Base-by-base conservation (phyloP, 2,329 filamentous ascomycete genomes). In the Xylaria polymorpha region DNA sequence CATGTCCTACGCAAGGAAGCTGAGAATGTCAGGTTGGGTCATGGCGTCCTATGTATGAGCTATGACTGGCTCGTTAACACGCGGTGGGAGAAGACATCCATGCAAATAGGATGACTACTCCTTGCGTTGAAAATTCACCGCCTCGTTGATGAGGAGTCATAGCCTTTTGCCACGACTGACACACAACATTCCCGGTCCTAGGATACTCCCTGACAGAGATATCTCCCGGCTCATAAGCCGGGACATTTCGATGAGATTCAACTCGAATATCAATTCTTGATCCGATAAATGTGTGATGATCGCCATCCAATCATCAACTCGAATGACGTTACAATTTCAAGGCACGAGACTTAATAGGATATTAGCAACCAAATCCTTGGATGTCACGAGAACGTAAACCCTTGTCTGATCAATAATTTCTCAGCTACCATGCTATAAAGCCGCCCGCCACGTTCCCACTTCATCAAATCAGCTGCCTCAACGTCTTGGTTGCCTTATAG, bases 111-210 rank as follows among this genome's bases (percentile, higher is more conserved):
- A 62, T 20, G 7, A 8, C 32, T 20, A 41, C 7, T 44, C 14
- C 25, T 29, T n/a, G 39, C 22, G n/a, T 64, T 15, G n/a, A 50
- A 41, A 2, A 15, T 9, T 68, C 66, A 68, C 66, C 66, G 66
- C 66, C 35, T 64, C 39, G 3, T 57, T 41, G n/a, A 51, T n/a
- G 25, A 22, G 22, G 41, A 39, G 35, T 39, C 46, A 20, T 44
- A 6, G 6, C 12, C 20, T 50, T 10, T 56, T 15, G 65, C 65
- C 55, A 67, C 55, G 22, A 14, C 10, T 18, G 25, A 35, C n/a
- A 29, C 12, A 14, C 29, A 29, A 41, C 25, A 10, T 8, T 35
- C 7, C 58, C 8, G 22, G 32, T 15, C 10, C n/a, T 37, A 39
- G n/a, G 7, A 35, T 14, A 12, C 12, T 18, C n/a, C 18, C 37